Conservation (phyloP, 2,329 filamentous ascomycete species). For the Fonsecaea pedrosoi region DNA sequence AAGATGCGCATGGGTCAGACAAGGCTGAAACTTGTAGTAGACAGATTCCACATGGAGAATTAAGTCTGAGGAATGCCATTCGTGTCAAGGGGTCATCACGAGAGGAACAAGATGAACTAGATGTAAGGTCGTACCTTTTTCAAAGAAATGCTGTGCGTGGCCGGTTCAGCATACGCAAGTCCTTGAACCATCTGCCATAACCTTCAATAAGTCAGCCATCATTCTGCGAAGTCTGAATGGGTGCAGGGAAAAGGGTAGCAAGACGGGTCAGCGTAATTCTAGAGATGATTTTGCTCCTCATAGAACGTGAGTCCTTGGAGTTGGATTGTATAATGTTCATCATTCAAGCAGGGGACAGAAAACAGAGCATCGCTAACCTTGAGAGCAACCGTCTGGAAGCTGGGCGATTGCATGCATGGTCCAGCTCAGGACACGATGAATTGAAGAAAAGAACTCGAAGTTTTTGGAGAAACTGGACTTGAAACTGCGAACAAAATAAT, state of each 20-base stretch:
- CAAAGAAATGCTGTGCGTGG: slow-evolving; percentile 4
- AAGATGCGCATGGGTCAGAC: slow-evolving; percentile 59
- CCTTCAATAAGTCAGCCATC: slow-evolving; percentile 17
- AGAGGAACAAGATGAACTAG: slow-evolving; percentile 42
- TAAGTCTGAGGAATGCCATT: slow-evolving; percentile 74
- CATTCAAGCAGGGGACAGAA: slow-evolving; percentile 36
- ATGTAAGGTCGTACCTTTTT: slow-evolving; percentile 55
- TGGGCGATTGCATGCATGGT: background rate
- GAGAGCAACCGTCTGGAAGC: background rate
- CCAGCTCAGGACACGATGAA: background rate
- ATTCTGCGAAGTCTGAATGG: background rate
- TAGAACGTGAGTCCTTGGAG: slow-evolving; percentile 56
- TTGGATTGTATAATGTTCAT: slow-evolving; percentile 64
- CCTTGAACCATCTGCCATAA: slow-evolving; percentile 15
- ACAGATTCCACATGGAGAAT: slow-evolving; percentile 69
- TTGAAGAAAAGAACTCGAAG: background rate
- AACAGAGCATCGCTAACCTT: slow-evolving; percentile 13
- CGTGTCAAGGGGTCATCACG: slow-evolving; percentile 69
- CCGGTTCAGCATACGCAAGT: background rate
- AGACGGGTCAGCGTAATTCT: slow-evolving; percentile 62
- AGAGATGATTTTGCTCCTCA: slow-evolving; percentile 60
- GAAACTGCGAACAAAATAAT: background rate
- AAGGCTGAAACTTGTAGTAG: slow-evolving; percentile 72
- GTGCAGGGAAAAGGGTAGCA: slow-evolving; percentile 10
- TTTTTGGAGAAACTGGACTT: background rate